Conservation (phyloP, 371 early-diverging fungal genomes). For the Mucor indicus region DNA sequence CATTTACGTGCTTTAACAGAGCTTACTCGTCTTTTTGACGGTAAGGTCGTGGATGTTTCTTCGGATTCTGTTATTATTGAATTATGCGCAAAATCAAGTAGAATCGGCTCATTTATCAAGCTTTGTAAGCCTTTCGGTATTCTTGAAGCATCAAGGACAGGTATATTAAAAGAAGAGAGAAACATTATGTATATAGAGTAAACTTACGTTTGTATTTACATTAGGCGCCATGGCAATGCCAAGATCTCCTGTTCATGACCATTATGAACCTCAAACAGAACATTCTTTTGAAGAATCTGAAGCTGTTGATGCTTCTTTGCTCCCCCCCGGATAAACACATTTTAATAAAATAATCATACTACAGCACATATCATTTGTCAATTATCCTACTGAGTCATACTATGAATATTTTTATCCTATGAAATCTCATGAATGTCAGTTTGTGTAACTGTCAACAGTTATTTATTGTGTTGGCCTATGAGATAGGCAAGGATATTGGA, state of each 20-base stretch:
- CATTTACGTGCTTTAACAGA: constrained; percentile 82
- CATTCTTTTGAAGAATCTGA: constrained; percentile 52
- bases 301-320: constrained; percentile 78
- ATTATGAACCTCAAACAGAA: constrained; percentile 61
- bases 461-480: constrained; percentile 27
- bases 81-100: constrained; percentile 81
- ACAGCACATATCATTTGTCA: too few species aligned
- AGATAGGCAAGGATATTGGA: constrained; percentile 82
- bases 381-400: too few species aligned
- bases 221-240: constrained; percentile 93
- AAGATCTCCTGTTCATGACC: constrained; percentile 74
- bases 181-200: too few species aligned
- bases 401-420: not conserved
- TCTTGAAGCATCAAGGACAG: constrained; percentile 90
- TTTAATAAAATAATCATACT: not conserved
- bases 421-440: not conserved
- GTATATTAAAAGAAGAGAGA: constrained; percentile 31
- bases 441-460: not conserved
- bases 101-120: constrained; percentile 89
- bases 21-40: constrained; percentile 83
- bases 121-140: constrained; percentile 93
- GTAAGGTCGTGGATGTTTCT: constrained; percentile 87
- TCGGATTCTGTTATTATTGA: constrained; percentile 81
- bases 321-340: constrained; percentile 85
- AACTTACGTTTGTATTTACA: too few species aligned